Conservation (phyloP, 345 rosid genomes). For the Mercurialis annua region DNA sequence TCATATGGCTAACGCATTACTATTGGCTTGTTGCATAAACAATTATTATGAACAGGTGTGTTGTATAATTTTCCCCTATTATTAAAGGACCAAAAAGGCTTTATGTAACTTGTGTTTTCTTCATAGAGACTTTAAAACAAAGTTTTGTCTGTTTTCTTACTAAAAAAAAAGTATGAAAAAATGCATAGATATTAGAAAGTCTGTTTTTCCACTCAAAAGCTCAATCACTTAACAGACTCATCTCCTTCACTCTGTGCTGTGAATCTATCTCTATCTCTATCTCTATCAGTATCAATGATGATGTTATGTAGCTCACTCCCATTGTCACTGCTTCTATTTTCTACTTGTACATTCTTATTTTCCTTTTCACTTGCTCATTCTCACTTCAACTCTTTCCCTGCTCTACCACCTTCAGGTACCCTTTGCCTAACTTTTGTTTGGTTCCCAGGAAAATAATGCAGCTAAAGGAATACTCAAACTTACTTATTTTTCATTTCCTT, state of each 20-base stretch:
- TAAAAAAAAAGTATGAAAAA: too few relatives aligned
- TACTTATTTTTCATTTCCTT: neutral
- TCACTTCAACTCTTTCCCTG: slow-evolving; percentile 31
- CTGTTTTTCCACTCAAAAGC: slow-evolving; percentile 3
- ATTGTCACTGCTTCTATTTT: slow-evolving; percentile 19
- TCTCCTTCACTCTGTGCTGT: slow-evolving; percentile 3
- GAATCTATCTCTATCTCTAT: too few relatives aligned
- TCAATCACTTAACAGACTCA: neutral
- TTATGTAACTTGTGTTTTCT: too few relatives aligned
- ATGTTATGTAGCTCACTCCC: slow-evolving; percentile 26
- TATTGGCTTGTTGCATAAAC: too few relatives aligned
- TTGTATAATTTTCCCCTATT: too few relatives aligned
- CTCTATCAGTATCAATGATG: neutral
- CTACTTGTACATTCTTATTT: slow-evolving; percentile 32
- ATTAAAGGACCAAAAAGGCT: too few relatives aligned
- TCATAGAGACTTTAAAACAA: too few relatives aligned
- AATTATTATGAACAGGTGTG: too few relatives aligned
- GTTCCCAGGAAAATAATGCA: slow-evolving; percentile 23
- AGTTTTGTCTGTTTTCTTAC: too few relatives aligned
- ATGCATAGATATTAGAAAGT: too few relatives aligned
- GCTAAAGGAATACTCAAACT: neutral
- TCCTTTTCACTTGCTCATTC: slow-evolving; percentile 45
- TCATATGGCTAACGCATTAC: too few relatives aligned
- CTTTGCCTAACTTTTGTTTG: slow-evolving; percentile 21
- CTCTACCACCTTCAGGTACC: slow-evolving; percentile 55